phyloP scores from a whole-genome alignment of 2,329 filamentous ascomycete species.

The Periconia sp. region DNA sequence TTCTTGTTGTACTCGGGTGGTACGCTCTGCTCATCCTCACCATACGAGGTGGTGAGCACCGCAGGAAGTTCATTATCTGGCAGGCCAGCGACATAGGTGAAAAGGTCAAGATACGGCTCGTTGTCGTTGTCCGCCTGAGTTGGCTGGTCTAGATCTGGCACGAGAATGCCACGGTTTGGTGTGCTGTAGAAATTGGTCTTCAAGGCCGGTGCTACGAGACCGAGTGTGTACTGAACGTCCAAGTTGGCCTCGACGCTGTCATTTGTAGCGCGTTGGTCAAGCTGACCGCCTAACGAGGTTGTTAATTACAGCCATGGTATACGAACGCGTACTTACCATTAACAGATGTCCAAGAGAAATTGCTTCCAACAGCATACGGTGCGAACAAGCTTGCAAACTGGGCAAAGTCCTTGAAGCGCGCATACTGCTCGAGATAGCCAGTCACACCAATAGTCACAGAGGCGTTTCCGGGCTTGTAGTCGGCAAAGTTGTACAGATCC shows the following conservation, averaged over 20 bases:
- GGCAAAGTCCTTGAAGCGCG: slow-evolving; percentile 54
- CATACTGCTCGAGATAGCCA: slow-evolving; percentile 57
- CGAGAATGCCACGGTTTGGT: slow-evolving; percentile 52
- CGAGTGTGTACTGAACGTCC: slow-evolving; percentile 57
- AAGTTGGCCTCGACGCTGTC: slow-evolving; percentile 58
- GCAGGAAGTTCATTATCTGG: slow-evolving; percentile 44
- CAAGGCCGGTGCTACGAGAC: slow-evolving; percentile 49
- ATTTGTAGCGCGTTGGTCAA: slow-evolving; percentile 41
- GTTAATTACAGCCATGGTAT: slow-evolving; percentile 9
- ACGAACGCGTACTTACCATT: slow-evolving; percentile 43
- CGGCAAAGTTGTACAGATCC: slow-evolving; percentile 52
- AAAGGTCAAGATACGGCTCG: slow-evolving; percentile 54
- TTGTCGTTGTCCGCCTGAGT: slow-evolving; percentile 50
- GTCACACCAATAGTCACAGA: slow-evolving; percentile 51
- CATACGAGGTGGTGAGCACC: slow-evolving; percentile 48
- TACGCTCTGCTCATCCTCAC: slow-evolving; percentile 49
- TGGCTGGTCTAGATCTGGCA: slow-evolving; percentile 57
- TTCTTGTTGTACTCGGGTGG: slow-evolving; percentile 44
- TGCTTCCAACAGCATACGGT: slow-evolving; percentile 49
- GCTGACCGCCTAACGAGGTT: slow-evolving; percentile 25
- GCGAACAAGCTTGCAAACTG: slow-evolving; percentile 49
- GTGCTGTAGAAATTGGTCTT: slow-evolving; percentile 56
- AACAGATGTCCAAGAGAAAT: slow-evolving; percentile 52
- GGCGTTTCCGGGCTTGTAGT: slow-evolving; percentile 47
- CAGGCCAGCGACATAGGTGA: slow-evolving; percentile 41